A percentile compares a stretch with the other conserved stretches of the same genome.
These are phyloP conservation scores for Sarocladiaceae sp. DNA, from an alignment of 2,329 filamentous ascomycete genomes.

Conservation along the genomic window DNA sequence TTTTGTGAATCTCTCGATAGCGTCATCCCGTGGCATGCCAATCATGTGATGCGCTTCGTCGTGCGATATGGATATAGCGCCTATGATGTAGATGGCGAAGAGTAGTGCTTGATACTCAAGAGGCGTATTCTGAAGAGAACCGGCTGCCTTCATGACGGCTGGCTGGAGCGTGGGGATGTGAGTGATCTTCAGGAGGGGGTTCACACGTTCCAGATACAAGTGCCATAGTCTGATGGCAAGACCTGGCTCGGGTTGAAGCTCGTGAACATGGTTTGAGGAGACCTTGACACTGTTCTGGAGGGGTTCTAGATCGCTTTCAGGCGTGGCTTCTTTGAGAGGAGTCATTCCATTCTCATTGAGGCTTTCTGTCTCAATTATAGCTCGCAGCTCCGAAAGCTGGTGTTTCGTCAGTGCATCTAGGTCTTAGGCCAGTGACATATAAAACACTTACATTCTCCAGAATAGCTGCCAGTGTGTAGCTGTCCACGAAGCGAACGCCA, in stretches of 20 bases:
- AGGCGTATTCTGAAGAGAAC: constrained; percentile 46
- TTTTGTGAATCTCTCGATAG: constrained; percentile 43
- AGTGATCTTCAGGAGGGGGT: constrained; percentile 65
- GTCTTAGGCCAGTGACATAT: background rate
- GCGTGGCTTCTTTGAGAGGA: constrained; percentile 34
- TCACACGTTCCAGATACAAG: constrained; percentile 65
- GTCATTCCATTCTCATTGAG: constrained; percentile 15
- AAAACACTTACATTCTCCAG: constrained; percentile 46
- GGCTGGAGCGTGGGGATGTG: constrained; percentile 65
- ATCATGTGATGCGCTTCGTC: constrained; percentile 48
- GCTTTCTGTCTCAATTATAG: constrained; percentile 44
- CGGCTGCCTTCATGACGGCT: constrained; percentile 56
- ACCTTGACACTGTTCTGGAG: constrained; percentile 26
- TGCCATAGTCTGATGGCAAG: constrained; percentile 70
- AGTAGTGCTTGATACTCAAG: constrained; percentile 55
- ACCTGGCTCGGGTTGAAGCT: constrained; percentile 57
- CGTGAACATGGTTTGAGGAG: constrained; percentile 24
- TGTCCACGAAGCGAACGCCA: constrained; percentile 51
- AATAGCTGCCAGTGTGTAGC: constrained; percentile 45
- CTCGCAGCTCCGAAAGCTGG: constrained; percentile 51
- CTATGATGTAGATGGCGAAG: constrained; percentile 59
- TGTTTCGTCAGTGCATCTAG: background rate
- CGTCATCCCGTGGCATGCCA: constrained; percentile 40
- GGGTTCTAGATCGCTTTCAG: background rate
- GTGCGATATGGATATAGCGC: constrained; percentile 48